phyloP scores from a whole-genome alignment of 257 asterid genomes.

The Scutellaria baicalensis region DNA sequence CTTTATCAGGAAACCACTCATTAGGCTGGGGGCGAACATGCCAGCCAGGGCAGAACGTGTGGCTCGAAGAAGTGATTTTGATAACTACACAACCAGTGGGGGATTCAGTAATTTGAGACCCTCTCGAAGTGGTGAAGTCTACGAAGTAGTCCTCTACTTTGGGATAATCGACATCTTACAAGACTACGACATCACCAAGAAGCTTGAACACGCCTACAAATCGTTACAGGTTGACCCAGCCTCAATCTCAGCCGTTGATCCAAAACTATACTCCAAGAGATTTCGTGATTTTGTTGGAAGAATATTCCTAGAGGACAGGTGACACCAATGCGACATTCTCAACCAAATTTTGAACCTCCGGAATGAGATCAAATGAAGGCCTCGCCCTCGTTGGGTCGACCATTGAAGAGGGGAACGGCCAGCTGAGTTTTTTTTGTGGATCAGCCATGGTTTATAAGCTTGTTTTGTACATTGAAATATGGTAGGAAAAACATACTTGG shows the following conservation, averaged over 20 bases:
- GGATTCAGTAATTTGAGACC: conserved; percentile 28
- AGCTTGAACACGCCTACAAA: conserved; percentile 72
- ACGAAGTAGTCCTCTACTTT: conserved; percentile 65
- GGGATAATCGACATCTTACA: conserved; percentile 81
- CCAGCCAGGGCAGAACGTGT: conserved; percentile 67
- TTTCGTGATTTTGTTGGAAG: conserved; percentile 63
- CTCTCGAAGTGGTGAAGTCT: conserved; percentile 39
- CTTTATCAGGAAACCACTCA: conserved; percentile 43
- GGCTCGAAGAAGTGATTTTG: conserved; percentile 42
- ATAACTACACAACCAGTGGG: conserved; percentile 28
- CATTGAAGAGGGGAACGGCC: background rate
- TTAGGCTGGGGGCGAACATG: conserved; percentile 61
- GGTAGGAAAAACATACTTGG: conserved; percentile 10
- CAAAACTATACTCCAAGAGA: conserved; percentile 63
- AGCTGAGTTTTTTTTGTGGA: conserved; percentile 22
- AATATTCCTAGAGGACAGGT: conserved; percentile 56
- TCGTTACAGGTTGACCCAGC: conserved; percentile 63
- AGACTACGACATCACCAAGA: conserved; percentile 75
- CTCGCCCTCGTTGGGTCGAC: background rate
- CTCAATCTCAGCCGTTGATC: conserved; percentile 79
- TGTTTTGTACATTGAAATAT: conserved; percentile 17
- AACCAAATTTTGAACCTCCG: background rate
- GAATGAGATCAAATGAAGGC: background rate
- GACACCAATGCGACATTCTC: background rate
- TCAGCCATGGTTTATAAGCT: conserved; percentile 16